Evolutionary conservation across 345 rosid species (phyloP).

Genomic region (Lenwebbia sp.): DNA sequence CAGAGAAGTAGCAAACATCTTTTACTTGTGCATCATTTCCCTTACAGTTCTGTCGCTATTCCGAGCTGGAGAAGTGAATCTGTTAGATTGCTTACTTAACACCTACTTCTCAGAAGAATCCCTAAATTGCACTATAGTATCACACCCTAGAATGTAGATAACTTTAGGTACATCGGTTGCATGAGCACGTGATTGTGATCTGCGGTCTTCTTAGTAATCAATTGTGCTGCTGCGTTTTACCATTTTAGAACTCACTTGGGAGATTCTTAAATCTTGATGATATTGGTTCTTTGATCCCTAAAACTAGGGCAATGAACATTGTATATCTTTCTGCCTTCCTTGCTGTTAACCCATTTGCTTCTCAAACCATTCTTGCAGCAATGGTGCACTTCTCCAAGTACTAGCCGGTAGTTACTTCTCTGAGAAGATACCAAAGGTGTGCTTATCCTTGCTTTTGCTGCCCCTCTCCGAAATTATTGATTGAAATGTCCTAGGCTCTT

Average conservation of each 20-base stretch:
- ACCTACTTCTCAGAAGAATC: neutral
- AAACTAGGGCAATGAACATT: neutral
- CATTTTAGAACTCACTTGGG: neutral
- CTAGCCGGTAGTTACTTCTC: constrained; percentile 78
- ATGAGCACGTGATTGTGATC: neutral
- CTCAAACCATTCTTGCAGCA: constrained; percentile 29
- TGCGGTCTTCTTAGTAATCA: neutral
- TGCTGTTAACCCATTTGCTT: neutral
- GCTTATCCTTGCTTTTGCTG: constrained; percentile 3
- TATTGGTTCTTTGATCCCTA: neutral
- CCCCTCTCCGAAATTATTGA: neutral
- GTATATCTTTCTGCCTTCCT: neutral
- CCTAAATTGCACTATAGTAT: neutral
- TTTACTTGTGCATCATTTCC: neutral
- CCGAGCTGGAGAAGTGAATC: neutral
- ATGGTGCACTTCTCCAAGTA: constrained; percentile 89
- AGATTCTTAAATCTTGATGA: neutral
- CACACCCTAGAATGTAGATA: neutral
- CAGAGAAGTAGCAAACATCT: neutral
- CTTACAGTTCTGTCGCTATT: neutral
- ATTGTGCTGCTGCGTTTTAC: neutral
- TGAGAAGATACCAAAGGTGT: constrained; percentile 87
- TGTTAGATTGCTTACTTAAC: neutral
- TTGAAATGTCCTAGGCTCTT: neutral
- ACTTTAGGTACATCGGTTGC: neutral